These are phyloP conservation scores for Ramaria rubella DNA, from an alignment of 768 basidiomycete genomes.

Conservation along the genomic window DNA sequence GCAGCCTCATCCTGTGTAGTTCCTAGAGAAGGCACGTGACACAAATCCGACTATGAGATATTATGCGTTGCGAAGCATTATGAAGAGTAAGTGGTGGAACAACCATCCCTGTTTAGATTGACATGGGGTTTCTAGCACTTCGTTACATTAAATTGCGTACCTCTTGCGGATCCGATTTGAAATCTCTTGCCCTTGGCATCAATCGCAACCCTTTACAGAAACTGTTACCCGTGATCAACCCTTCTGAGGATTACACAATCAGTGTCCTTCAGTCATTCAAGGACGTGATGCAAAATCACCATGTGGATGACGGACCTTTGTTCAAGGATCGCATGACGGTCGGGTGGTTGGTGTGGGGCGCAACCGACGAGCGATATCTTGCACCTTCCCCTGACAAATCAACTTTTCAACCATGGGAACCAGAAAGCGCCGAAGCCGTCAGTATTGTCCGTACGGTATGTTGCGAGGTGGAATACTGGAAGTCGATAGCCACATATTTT, in stretches of 20 bases:
- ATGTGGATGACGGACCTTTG: slow-evolving; percentile 34
- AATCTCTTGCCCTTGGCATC: slow-evolving; percentile 52
- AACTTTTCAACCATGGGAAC: slow-evolving; percentile 57
- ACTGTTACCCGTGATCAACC: slow-evolving; percentile 39
- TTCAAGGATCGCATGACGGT: slow-evolving; percentile 50
- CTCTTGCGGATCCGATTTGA: slow-evolving; percentile 42
- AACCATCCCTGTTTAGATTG: slow-evolving; percentile 7
- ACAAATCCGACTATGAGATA: slow-evolving; percentile 62
- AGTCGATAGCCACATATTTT: slow-evolving; percentile 58
- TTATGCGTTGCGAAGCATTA: slow-evolving; percentile 12
- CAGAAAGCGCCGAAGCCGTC: slow-evolving; percentile 43
- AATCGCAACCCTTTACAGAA: slow-evolving; percentile 63
- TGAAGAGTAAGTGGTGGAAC: neutral
- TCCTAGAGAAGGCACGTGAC: slow-evolving; percentile 54
- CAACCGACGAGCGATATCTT: slow-evolving; percentile 38
- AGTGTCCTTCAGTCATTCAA: slow-evolving; percentile 52
- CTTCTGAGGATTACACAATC: slow-evolving; percentile 45
- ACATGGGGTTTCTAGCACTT: slow-evolving; percentile 40
- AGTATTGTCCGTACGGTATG: slow-evolving; percentile 43
- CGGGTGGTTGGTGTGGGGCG: slow-evolving; percentile 67
- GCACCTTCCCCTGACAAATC: slow-evolving; percentile 42
- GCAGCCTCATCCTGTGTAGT: slow-evolving; percentile 21
- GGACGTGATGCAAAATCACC: slow-evolving; percentile 38
- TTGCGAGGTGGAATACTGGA: slow-evolving; percentile 54
- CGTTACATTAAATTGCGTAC: slow-evolving; percentile 80